Evolutionary conservation across 306 rosid species (phyloP), one percentile per base, ranked within the genome.

Genomic region (Sicyos baderoa): DNA sequence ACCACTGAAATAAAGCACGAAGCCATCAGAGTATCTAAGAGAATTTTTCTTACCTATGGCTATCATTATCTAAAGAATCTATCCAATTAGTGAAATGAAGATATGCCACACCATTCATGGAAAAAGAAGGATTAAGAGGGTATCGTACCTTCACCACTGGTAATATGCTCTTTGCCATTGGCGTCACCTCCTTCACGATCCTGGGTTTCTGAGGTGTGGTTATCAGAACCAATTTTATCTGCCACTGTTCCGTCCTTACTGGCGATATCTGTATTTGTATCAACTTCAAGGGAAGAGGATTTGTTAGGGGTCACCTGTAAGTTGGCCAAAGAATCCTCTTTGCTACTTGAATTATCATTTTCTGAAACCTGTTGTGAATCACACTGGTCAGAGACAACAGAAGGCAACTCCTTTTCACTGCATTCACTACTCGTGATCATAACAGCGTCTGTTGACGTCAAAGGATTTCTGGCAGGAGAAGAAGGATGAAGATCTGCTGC

Each of bases 101-200:
- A 62, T 40, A 18, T 62, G 70, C 54, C 44, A 35, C 54, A 18
- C 18, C 18, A 64, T 64, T 44, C 54, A 1, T 4, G 54, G 71
- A 10, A 44, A 64, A 19, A 44, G 70, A 65, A 65, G 29, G 71
- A 45, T 45, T 21, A 65, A 21, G 54, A 44, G 51, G 9, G 11
- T 18, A 1, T 4, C 80, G 79, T 83, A 91, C 97, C 97, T 65
- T 65, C 70, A 76, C 74, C 76, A 76, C 53, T 71, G 74, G 59
- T 72, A 71, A 78, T 75, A 68, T 63, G 73, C 65, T 75, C 17
- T 65, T 48, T 42, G 50, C 52, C 77, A 62, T 40, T 71, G 37
- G 16, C 7, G 5, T 3, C 77, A 42, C 60, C 42, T 40, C 56
- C 68, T 59, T 68, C 70, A 1, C 37, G 75, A 59, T 11, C 65